Percentiles rank a stretch among this genome's conserved stretches.
Conservation (phyloP, 2,329 filamentous ascomycete species). For the Didymella glomerata region DNA sequence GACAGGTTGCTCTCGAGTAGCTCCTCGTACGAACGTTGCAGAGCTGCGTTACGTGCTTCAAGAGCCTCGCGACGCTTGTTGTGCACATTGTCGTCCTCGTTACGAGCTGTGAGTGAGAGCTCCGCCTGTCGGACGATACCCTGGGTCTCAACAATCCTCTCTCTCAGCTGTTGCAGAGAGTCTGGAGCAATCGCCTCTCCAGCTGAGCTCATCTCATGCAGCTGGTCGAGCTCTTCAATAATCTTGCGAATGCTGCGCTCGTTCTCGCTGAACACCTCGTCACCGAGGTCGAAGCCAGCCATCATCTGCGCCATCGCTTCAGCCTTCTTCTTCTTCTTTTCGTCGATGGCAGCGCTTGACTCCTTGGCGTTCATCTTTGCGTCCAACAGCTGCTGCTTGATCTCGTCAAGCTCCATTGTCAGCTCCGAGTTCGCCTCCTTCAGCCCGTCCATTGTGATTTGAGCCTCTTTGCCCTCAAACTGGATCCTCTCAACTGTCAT, state of each 20-base stretch:
- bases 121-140: slow-evolving; percentile 93
- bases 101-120: slow-evolving; percentile 78
- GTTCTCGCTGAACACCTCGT: slow-evolving; percentile 92
- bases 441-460: slow-evolving; percentile 96
- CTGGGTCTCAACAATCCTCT: slow-evolving; percentile 86
- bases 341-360: slow-evolving; percentile 85
- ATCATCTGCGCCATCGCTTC: slow-evolving; percentile 99
- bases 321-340: slow-evolving; percentile 98
- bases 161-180: slow-evolving; percentile 78
- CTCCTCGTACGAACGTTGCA: slow-evolving; percentile 86
- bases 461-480: slow-evolving; percentile 95
- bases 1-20: slow-evolving; percentile 80
- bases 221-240: slow-evolving; percentile 80
- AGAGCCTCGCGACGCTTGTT: slow-evolving; percentile 75
- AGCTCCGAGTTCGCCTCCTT: slow-evolving; percentile 96
- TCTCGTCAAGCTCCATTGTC: slow-evolving; percentile 88
- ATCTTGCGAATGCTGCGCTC: slow-evolving; percentile 84
- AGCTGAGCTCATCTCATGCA: slow-evolving; percentile 77
- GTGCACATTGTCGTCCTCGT: slow-evolving; percentile 68
- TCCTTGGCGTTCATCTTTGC: slow-evolving; percentile 97
- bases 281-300: slow-evolving; percentile 94
- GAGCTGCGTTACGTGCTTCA: slow-evolving; percentile 74
- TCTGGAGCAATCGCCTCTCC: slow-evolving; percentile 85
- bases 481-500: slow-evolving; percentile 96
- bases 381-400: slow-evolving; percentile 95